Percentiles rank a stretch among this genome's conserved stretches.
phyloP scores from a whole-genome alignment of 1,284 basidiomycete genomes.

The Ceratobasidium sp. region DNA sequence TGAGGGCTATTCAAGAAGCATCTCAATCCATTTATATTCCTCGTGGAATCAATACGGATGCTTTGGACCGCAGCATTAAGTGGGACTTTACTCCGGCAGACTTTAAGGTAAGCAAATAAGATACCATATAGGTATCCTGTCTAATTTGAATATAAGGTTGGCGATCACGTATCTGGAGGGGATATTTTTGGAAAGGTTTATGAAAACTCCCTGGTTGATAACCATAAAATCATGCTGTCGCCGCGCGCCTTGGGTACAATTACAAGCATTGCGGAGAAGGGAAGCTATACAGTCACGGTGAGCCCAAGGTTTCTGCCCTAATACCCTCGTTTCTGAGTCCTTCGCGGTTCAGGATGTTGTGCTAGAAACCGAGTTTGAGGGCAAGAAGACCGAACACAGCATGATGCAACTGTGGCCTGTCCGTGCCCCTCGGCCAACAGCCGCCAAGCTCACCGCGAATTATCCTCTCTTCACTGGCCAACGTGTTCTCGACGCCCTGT shows the following conservation, averaged over 20 bases:
- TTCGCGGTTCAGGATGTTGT: constrained; percentile 79
- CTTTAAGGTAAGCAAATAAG: constrained; percentile 67
- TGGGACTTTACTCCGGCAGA: constrained; percentile 97
- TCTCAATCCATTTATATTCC: constrained; percentile 99
- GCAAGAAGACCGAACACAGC: constrained; percentile 91
- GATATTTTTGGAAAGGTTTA: constrained; percentile 96
- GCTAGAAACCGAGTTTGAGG: constrained; percentile 97
- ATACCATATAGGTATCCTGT: constrained; percentile 13
- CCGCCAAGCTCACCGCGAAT: constrained; percentile 94
- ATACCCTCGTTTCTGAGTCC: not conserved
- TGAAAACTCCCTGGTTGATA: constrained; percentile 96
- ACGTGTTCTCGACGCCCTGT: constrained; percentile 95
- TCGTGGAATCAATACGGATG: constrained; percentile 96
- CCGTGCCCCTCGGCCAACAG: constrained; percentile 93
- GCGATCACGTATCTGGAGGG: constrained; percentile 96
- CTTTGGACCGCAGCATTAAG: constrained; percentile 86
- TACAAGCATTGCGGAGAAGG: constrained; percentile 93
- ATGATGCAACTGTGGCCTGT: constrained; percentile 99
- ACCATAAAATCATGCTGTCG: constrained; percentile 97
- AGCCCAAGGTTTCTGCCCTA: constrained; percentile 51
- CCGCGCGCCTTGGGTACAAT: constrained; percentile 96
- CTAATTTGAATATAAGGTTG: constrained; percentile 66
- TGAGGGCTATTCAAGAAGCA: constrained; percentile 92
- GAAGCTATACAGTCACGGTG: constrained; percentile 91
- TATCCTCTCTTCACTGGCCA: constrained; percentile 96